These are phyloP conservation scores for Septoria petroselini DNA, from an alignment of 2,329 filamentous ascomycete species.

Conservation along the genomic window DNA sequence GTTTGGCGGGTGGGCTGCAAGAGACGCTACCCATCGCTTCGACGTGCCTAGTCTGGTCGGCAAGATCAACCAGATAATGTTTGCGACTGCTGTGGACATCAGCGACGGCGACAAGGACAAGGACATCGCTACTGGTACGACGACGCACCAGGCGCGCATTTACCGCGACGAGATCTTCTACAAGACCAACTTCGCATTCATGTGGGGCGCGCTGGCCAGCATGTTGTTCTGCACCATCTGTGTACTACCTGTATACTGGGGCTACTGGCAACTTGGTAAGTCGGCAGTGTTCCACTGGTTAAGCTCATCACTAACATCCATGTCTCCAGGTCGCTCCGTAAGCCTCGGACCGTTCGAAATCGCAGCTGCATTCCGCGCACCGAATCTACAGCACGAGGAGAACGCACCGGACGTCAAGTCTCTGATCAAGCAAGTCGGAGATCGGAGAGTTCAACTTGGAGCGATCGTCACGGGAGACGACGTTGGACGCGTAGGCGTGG, in stretches of 20 bases:
- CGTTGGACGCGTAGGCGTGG: background rate
- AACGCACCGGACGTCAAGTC: background rate
- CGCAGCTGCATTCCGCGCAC: conserved; percentile 37
- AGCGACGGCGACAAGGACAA: background rate
- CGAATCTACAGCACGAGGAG: conserved; percentile 1
- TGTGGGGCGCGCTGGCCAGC: conserved; percentile 33
- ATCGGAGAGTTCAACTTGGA: conserved; percentile 11
- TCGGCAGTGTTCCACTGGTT: too few species aligned
- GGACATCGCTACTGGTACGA: background rate
- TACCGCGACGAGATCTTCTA: conserved; percentile 27
- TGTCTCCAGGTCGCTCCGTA: conserved; percentile 12
- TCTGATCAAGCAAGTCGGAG: conserved; percentile 9
- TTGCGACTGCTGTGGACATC: background rate
- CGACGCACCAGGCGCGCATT: background rate
- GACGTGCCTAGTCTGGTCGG: conserved; percentile 5
- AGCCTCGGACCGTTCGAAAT: conserved; percentile 39
- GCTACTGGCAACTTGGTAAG: conserved; percentile 14
- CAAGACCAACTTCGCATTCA: conserved; percentile 31
- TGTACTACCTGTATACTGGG: conserved; percentile 37
- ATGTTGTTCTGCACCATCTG: conserved; percentile 35
- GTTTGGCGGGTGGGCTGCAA: background rate
- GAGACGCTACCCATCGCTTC: background rate
- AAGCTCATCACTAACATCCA: conserved; percentile 17
- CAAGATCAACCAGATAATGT: conserved; percentile 13
- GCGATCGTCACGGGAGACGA: background rate